Evolutionary conservation across 345 rosid species (phyloP), one percentile per base, ranked within the genome.

Genomic region (Dipteronia dyeriana): DNA sequence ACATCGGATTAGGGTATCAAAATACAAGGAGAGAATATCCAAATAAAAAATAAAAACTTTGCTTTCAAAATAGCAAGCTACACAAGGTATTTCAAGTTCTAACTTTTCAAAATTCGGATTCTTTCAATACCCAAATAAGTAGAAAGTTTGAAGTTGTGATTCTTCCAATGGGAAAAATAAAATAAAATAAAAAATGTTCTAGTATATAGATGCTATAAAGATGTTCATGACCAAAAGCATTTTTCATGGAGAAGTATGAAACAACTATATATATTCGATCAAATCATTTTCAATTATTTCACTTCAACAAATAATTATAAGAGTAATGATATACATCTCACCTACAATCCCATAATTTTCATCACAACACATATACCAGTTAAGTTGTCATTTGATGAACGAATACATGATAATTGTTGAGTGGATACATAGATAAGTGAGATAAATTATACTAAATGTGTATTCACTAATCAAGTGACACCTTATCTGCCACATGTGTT

Each of bases 51-150:
- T 34, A 4, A 4, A 45, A 45, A 20, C 63, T 59, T 59, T 22
- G 26, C 63, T 59, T 59, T 57, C 62, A n/a, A 57, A 57, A 57
- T 57, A 57, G 25, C 62, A n/a, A 57, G 62, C 62, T 57, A 20
- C 62, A 57, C 25, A 19, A 57, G 62, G 62, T 19, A n/a, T 16
- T 64, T 26, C 38, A 64, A 26, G 9, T 64, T 64, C 68, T 25
- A 64, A 3, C 22, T 64, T 29, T 63, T 12, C 3, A 26, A 64
- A 64, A 64, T 47, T 45, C 22, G n/a, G 75, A 57, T 59, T 29
- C 29, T 1, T 72, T 20, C n/a, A 57, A 9, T 57, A 59, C 49
- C 51, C 9, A 34, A 38, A 38, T 19, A 56, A 56, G 5, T 38
- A 54, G 1, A 57, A 38, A 57, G n/a, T 16, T 72, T 38, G 66